phyloP scores from a whole-genome alignment of 179 eudicot species.

The Sideroxylon spinosum region DNA sequence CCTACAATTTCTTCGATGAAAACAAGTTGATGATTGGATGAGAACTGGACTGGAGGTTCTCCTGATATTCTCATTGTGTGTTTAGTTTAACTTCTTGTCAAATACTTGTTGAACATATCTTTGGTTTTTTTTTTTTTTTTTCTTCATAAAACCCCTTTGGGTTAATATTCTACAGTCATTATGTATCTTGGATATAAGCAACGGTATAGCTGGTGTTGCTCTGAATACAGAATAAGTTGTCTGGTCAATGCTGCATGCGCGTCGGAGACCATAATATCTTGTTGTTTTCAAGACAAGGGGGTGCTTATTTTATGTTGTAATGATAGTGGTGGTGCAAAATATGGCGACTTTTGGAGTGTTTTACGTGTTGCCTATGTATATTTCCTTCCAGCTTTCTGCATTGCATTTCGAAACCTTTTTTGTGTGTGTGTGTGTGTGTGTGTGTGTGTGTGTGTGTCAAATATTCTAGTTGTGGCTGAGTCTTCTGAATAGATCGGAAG shows the following conservation, averaged over 20 bases:
- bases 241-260: slow-evolving; percentile 2
- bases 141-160: too few species aligned
- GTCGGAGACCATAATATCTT: not conserved
- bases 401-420: not conserved
- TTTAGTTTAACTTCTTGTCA: not conserved
- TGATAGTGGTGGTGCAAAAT: not conserved
- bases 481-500: not conserved
- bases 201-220: not conserved
- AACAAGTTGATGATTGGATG: slow-evolving; percentile 58
- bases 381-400: not conserved
- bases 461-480: not conserved
- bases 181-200: slow-evolving; percentile 3
- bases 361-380: not conserved
- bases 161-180: not conserved
- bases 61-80: slow-evolving; percentile 18
- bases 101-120: not conserved
- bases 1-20: slow-evolving; percentile 68
- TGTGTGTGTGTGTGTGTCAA: not conserved
- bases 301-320: not conserved
- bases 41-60: slow-evolving; percentile 15
- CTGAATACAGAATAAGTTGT: not conserved
- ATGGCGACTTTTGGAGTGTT: not conserved
- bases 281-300: not conserved
- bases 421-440: not conserved
- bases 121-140: not conserved